Evolutionary conservation across 2,329 filamentous ascomycete genomes (phyloP).

Genomic region (Myriosclerotinia curreyana): DNA sequence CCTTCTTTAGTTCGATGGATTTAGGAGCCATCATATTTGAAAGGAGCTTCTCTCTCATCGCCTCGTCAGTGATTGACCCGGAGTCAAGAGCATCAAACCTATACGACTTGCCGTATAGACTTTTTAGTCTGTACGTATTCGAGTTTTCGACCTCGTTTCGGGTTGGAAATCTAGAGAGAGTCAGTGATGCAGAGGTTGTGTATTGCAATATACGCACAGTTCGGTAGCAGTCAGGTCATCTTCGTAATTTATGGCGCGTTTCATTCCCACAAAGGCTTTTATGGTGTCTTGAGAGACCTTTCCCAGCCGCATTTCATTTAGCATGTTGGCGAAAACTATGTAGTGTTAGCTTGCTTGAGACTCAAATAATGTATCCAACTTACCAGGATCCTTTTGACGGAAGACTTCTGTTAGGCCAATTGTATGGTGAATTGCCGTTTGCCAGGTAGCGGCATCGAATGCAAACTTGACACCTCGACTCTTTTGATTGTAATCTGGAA

Average conservation of each 20-base stretch:
- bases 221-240: conserved; percentile 83
- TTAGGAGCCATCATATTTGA: conserved; percentile 92
- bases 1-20: conserved; percentile 75
- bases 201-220: conserved; percentile 49
- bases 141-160: conserved; percentile 84
- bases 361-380: conserved; percentile 28
- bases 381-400: conserved; percentile 80
- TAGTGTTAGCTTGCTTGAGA: conserved; percentile 34
- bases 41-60: conserved; percentile 72
- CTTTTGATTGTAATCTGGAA: conserved; percentile 67
- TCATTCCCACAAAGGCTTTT: conserved; percentile 68
- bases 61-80: conserved; percentile 63
- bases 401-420: conserved; percentile 95
- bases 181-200: conserved; percentile 30
- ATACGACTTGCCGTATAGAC: conserved; percentile 64
- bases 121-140: conserved; percentile 70
- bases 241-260: conserved; percentile 66
- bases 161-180: conserved; percentile 68
- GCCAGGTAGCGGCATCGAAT: conserved; percentile 91
- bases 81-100: conserved; percentile 72
- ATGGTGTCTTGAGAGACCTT: conserved; percentile 75
- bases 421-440: conserved; percentile 88
- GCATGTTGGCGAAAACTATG: conserved; percentile 81
- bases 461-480: conserved; percentile 74
- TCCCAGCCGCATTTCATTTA: conserved; percentile 96